A percentile compares a stretch with the other conserved stretches of the same genome.
These are phyloP conservation scores for Penicillium sp. DNA, from an alignment of 2,329 filamentous ascomycete species.

Conservation along the genomic window DNA sequence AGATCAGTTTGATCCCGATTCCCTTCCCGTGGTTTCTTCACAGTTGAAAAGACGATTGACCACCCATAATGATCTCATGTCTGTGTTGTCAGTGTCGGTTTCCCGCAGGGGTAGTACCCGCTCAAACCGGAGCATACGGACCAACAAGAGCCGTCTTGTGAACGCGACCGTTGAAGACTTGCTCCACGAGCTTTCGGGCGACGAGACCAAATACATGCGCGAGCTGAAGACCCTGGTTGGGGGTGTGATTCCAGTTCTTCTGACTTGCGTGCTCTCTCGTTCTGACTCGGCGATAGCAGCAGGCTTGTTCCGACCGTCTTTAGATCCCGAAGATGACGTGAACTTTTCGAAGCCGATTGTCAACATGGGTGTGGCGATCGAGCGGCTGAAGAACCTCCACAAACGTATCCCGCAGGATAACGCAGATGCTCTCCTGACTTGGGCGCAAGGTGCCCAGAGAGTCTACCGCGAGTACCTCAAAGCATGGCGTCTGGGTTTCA, in stretches of 20 bases:
- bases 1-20: constrained; percentile 48
- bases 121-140: constrained; percentile 76
- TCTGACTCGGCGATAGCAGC: constrained; percentile 64
- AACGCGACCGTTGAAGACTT: constrained; percentile 73
- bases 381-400: constrained; percentile 79
- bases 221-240: constrained; percentile 93
- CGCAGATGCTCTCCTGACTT: constrained; percentile 70
- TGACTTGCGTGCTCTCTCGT: constrained; percentile 79
- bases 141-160: constrained; percentile 66
- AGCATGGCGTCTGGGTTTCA: constrained; percentile 89
- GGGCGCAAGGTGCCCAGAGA: constrained; percentile 76
- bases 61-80: constrained; percentile 91
- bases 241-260: constrained; percentile 88
- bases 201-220: constrained; percentile 84
- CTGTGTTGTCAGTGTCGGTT: constrained; percentile 72
- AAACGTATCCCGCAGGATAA: constrained; percentile 75
- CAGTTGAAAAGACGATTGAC: constrained; percentile 74
- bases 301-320: constrained; percentile 65
- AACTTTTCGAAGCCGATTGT: constrained; percentile 83
- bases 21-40: constrained; percentile 47
- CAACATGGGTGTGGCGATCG: constrained; percentile 87
- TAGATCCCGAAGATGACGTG: constrained; percentile 56
- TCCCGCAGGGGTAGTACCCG: constrained; percentile 68
- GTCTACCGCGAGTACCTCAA: constrained; percentile 84
- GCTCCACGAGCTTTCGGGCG: constrained; percentile 75